Base-by-base conservation (phyloP, 805 yeast species). In the Maudiozyma bulderi region DNA sequence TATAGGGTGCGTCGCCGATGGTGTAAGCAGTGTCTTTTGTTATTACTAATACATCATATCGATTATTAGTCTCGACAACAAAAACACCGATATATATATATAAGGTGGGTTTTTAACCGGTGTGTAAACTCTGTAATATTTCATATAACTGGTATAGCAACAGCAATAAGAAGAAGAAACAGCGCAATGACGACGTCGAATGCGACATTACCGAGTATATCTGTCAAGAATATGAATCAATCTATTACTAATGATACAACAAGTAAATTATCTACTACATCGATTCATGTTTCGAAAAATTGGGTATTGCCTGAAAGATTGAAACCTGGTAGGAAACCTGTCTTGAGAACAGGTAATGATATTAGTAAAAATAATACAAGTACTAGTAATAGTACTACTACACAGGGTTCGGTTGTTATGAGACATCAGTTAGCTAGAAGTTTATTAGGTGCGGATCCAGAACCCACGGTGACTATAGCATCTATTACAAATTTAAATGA, bases 301-400 rank as follows among this genome's bases (percentile, higher is more conserved):
- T 86, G 90, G 88, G 86, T 81, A 14, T 68, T 84, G 15, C 95
- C 91, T 5, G 90, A 90, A 11, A 71, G 91, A 50, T 86, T 89
- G 13, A 84, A 84, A 54, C 84, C 86, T 0, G 86, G 86, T 7
- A 67, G 84, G 38, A 78, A 78, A 55, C 81, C 83, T 3, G 42
- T 39, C 6, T 20, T 28, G 20, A 28, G 28, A 20, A 15, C 42
- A 39, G 42, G 42, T 39, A 20, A 4, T 20, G 26, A 20, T 20
- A 20, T 20, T 4, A 20, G 38, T 35, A 13, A 9, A 8, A 3
- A 4, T 20, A 35, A 35, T n/a, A 6, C 38, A 1, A 9, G 8
- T 26, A 13, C 30, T 11, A 26, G 3, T 39, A 9, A 8, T 1
- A 26, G n/a, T 8, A 39, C n/a, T 8, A 9, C 1, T 15, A 28